Percentiles rank a stretch among this genome's conserved stretches.
Evolutionary conservation across 768 basidiomycete species (phyloP).

Genomic region (Trametes elegans): DNA sequence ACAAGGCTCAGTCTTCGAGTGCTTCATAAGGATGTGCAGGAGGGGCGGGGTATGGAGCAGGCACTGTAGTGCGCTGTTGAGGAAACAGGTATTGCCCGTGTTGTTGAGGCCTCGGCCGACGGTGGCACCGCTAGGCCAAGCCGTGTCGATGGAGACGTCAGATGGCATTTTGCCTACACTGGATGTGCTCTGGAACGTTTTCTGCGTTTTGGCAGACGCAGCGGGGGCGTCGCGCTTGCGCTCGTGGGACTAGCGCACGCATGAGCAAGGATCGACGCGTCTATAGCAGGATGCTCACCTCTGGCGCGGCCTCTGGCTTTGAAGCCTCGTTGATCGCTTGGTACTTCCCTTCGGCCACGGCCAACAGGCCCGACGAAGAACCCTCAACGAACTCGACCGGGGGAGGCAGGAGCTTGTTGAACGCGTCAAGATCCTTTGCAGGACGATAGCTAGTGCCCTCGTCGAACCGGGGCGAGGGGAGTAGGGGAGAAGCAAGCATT

Average conservation of each 20-base stretch:
- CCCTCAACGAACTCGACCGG: conserved; percentile 83
- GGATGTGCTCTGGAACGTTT: conserved; percentile 13
- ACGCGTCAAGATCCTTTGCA: conserved; percentile 68
- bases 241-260: neutral
- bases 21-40: conserved; percentile 54
- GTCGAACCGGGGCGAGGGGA: conserved; percentile 52
- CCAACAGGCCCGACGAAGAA: conserved; percentile 73
- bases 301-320: neutral
- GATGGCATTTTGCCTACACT: conserved; percentile 44
- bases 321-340: conserved; percentile 76
- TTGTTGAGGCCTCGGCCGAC: conserved; percentile 73
- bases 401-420: conserved; percentile 78
- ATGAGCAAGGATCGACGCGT: neutral
- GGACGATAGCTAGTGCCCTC: conserved; percentile 58
- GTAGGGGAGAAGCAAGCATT: conserved; percentile 70
- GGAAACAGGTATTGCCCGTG: conserved; percentile 91
- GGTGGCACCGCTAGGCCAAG: conserved; percentile 54
- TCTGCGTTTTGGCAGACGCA: conserved; percentile 30
- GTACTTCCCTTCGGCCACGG: conserved; percentile 73
- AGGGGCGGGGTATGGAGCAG: conserved; percentile 91
- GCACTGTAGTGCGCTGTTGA: conserved; percentile 94
- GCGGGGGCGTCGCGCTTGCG: conserved; percentile 12
- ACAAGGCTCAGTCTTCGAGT: conserved; percentile 57
- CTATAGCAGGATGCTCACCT: neutral
- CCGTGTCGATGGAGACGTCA: conserved; percentile 52